Conservation (phyloP, 805 yeast genomes). For the Sugiyamaella chiloensis region DNA sequence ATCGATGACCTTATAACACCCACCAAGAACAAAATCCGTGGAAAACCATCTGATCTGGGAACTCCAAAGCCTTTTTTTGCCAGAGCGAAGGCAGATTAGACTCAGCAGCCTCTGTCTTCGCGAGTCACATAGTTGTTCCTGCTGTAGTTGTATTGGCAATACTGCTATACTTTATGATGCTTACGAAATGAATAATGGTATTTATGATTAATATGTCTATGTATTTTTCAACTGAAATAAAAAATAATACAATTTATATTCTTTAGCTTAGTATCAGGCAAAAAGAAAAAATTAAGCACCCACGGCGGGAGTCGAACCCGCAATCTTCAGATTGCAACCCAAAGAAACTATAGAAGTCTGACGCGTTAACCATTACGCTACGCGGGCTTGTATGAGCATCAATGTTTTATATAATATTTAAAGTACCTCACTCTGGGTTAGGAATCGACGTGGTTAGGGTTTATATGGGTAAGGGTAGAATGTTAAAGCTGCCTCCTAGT, state of each 20-base stretch:
- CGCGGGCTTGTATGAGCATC: slow-evolving; percentile 31
- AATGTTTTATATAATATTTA: no score
- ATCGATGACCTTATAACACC: not conserved
- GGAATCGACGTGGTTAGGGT: no score
- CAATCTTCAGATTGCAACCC: slow-evolving; percentile 36
- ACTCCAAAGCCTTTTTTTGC: slow-evolving; percentile 12
- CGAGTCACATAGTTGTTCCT: slow-evolving; percentile 1
- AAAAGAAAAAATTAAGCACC: slow-evolving; percentile 26
- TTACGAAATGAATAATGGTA: not conserved
- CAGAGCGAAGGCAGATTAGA: slow-evolving; percentile 12
- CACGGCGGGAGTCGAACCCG: slow-evolving; percentile 43
- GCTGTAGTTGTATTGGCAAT: slow-evolving; percentile 1
- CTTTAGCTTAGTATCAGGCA: no score
- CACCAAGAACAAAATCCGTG: not conserved
- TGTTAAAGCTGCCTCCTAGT: no score
- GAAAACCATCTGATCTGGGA: not conserved
- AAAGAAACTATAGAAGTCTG: slow-evolving; percentile 35
- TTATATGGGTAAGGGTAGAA: no score
- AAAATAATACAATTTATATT: no score
- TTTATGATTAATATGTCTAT: no score
- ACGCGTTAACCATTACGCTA: slow-evolving; percentile 42
- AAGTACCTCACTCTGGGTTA: no score
- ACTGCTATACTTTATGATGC: not conserved
- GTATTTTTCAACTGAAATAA: no score
- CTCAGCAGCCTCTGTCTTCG: slow-evolving; percentile 13